phyloP scores from a whole-genome alignment of 768 basidiomycete genomes.

The Leccinum ochraceum region DNA sequence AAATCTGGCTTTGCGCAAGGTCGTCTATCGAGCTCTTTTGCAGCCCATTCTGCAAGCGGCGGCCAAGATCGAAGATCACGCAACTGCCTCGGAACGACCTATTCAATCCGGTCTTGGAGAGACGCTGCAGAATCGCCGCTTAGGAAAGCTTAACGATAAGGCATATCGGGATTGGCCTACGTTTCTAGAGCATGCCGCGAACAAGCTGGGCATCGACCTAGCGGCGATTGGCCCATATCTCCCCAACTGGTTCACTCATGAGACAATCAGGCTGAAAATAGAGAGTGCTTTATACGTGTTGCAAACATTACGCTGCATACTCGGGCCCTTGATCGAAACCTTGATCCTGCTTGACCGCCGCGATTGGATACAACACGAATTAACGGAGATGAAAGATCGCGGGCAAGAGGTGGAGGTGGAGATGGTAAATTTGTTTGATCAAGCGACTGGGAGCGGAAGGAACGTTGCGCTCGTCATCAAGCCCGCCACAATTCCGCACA shows the following conservation, averaged over 20 bases:
- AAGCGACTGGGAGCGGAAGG: conserved; percentile 67
- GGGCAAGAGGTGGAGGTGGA: conserved; percentile 38
- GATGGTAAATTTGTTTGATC: conserved; percentile 71
- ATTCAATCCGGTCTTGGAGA: conserved; percentile 37
- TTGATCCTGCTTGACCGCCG: conserved; percentile 63
- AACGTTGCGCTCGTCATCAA: conserved; percentile 65
- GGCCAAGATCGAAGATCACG: not conserved
- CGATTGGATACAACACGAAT: conserved; percentile 51
- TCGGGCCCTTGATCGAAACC: conserved; percentile 70
- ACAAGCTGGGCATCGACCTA: conserved; percentile 28
- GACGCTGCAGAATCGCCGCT: conserved; percentile 42
- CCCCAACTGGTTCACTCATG: conserved; percentile 25
- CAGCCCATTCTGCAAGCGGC: conserved; percentile 32
- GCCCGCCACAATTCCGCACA: conserved; percentile 26
- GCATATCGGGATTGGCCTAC: conserved; percentile 52
- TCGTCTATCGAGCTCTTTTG: conserved; percentile 71
- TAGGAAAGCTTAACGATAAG: conserved; percentile 53
- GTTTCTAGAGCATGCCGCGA: conserved; percentile 42
- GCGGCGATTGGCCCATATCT: conserved; percentile 12
- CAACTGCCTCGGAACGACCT: conserved; percentile 3
- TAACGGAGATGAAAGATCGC: conserved; percentile 26
- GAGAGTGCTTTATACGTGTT: conserved; percentile 54
- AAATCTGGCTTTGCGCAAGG: conserved; percentile 61
- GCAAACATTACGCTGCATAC: conserved; percentile 64
- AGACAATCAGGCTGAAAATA: conserved; percentile 27